A percentile compares a stretch with the other conserved stretches of the same genome.
These are phyloP conservation scores for Nectriaceae sp. DNA, from an alignment of 2,329 filamentous ascomycete species.

Conservation along the genomic window DNA sequence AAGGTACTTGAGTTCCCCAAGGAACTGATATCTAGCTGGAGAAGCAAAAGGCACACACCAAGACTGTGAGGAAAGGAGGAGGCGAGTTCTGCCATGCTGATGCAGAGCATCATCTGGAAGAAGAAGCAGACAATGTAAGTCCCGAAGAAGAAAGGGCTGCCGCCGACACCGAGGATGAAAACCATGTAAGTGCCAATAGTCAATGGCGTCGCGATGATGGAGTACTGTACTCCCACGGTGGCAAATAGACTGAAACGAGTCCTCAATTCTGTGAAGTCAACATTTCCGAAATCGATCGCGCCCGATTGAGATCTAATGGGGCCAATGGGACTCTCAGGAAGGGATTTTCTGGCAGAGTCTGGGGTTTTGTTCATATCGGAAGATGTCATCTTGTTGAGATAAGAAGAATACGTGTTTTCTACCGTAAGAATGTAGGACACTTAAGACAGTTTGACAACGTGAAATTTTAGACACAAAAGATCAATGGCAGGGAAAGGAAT, in stretches of 20 bases:
- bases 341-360: too few species aligned
- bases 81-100: conserved; percentile 2
- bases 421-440: too few species aligned
- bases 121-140: not conserved
- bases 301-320: too few species aligned
- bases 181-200: not conserved
- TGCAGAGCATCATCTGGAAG: not conserved
- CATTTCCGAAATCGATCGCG: too few species aligned
- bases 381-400: too few species aligned
- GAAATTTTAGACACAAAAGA: too few species aligned
- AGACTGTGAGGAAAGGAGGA: not conserved
- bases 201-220: not conserved
- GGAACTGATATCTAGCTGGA: too few species aligned
- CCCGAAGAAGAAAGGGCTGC: conserved; percentile 2
- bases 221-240: not conserved
- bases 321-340: too few species aligned
- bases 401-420: too few species aligned
- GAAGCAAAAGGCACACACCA: not conserved
- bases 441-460: too few species aligned
- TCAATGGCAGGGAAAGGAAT: too few species aligned
- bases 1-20: not conserved
- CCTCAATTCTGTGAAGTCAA: not conserved
- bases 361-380: too few species aligned
- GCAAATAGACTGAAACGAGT: not conserved
- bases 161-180: conserved; percentile 1